These are phyloP conservation scores for Udeniomyces megalosporus DNA, from an alignment of 768 basidiomycete genomes.

Conservation along the genomic window DNA sequence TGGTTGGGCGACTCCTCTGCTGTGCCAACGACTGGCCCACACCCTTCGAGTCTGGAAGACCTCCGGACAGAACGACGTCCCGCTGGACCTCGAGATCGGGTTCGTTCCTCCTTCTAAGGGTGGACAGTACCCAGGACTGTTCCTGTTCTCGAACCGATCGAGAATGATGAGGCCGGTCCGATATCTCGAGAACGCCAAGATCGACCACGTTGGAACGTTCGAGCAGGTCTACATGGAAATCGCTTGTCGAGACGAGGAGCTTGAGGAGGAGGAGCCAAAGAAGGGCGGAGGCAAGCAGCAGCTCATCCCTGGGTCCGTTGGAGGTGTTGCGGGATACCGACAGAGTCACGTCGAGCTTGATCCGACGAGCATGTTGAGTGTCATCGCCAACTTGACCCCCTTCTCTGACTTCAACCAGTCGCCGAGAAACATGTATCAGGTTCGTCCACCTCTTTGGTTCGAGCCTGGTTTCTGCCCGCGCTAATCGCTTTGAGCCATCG, in stretches of 20 bases:
- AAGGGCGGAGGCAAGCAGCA: constrained; percentile 15
- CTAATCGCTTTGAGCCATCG: neutral
- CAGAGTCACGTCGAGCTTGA: constrained; percentile 77
- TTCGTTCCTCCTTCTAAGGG: constrained; percentile 73
- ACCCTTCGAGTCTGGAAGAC: constrained; percentile 90
- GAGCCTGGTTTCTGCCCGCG: neutral
- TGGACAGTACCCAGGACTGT: constrained; percentile 93
- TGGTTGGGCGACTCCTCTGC: constrained; percentile 67
- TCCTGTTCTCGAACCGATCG: constrained; percentile 67
- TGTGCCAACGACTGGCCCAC: constrained; percentile 64
- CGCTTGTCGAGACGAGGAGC: constrained; percentile 74
- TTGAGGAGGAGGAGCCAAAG: constrained; percentile 35
- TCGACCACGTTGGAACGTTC: constrained; percentile 86
- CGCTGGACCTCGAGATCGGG: constrained; percentile 88
- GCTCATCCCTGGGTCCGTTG: neutral
- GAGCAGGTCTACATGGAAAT: constrained; percentile 99
- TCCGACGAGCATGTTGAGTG: constrained; percentile 88
- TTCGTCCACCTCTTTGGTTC: neutral
- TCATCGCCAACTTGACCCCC: constrained; percentile 91
- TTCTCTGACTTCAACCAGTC: constrained; percentile 99
- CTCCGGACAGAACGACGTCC: constrained; percentile 60
- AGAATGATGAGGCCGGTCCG: constrained; percentile 98
- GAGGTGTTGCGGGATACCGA: constrained; percentile 3
- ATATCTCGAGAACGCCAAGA: constrained; percentile 64
- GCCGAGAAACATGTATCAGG: constrained; percentile 37